Percentiles rank a stretch among this genome's conserved stretches.
These are phyloP conservation scores for Halenospora varia DNA, from an alignment of 495 filamentous ascomycete species.

Conservation along the genomic window DNA sequence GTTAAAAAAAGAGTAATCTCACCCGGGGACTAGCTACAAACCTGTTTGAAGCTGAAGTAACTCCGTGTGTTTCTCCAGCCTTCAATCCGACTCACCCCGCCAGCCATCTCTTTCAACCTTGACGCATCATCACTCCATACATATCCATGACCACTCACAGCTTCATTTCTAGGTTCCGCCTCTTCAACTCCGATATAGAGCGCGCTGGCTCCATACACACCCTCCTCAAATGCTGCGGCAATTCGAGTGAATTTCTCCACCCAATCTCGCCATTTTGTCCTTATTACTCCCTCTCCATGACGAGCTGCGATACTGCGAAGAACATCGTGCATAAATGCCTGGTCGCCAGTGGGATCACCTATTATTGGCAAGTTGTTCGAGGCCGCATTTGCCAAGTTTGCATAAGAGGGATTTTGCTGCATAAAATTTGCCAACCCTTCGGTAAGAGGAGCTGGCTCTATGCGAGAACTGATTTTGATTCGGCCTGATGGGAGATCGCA, in stretches of 20 bases:
- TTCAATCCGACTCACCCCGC: slow-evolving; percentile 87
- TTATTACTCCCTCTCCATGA: slow-evolving; percentile 84
- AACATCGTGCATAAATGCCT: slow-evolving; percentile 83
- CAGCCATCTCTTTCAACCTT: slow-evolving; percentile 81
- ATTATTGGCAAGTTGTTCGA: slow-evolving; percentile 32
- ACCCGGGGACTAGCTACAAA: slow-evolving; percentile 22
- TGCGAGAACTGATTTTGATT: slow-evolving; percentile 85
- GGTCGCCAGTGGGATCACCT: slow-evolving; percentile 79
- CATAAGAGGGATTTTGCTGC: slow-evolving; percentile 62
- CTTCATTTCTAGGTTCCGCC: slow-evolving; percentile 53
- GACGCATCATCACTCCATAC: slow-evolving; percentile 83
- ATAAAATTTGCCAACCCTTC: slow-evolving; percentile 84
- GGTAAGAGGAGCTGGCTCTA: slow-evolving; percentile 71
- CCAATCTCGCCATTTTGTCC: slow-evolving; percentile 87
- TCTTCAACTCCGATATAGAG: slow-evolving; percentile 82
- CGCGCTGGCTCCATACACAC: slow-evolving; percentile 85
- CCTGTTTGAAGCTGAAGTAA: slow-evolving; percentile 93
- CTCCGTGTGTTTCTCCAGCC: slow-evolving; percentile 93
- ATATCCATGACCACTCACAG: slow-evolving; percentile 78
- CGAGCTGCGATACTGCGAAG: slow-evolving; percentile 76
- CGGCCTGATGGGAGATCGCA: slow-evolving; percentile 90
- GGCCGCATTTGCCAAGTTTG: slow-evolving; percentile 37
- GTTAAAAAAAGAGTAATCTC: not conserved
- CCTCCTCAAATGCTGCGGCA: slow-evolving; percentile 91
- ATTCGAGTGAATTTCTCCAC: slow-evolving; percentile 87